Conservation (phyloP, 2,329 filamentous ascomycete species). For the Trichoderma endophyticum region DNA sequence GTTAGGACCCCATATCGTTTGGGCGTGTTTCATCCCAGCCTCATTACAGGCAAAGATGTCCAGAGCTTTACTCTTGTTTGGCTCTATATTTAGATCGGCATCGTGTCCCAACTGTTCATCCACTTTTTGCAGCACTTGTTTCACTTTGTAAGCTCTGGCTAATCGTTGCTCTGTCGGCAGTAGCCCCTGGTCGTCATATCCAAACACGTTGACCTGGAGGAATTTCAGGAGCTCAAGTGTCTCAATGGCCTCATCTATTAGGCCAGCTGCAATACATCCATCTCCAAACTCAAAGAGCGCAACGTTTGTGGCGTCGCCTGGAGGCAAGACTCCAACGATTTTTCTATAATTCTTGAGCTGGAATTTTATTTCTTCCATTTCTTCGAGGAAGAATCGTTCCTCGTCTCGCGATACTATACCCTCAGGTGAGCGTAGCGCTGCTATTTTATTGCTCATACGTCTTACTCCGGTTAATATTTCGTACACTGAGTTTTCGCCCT, state of each 20-base stretch:
- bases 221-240: background rate
- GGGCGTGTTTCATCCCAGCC: background rate
- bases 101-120: too few relatives aligned
- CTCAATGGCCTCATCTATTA: background rate
- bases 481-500: background rate
- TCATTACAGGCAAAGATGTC: background rate
- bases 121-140: background rate
- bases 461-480: background rate
- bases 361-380: background rate
- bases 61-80: background rate
- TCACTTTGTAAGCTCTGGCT: background rate
- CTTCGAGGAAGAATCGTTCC: background rate
- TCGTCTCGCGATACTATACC: background rate
- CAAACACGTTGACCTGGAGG: background rate
- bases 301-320: background rate
- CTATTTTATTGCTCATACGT: background rate
- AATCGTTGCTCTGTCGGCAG: background rate
- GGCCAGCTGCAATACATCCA: background rate
- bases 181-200: background rate
- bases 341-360: background rate
- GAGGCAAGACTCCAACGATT: too few relatives aligned
- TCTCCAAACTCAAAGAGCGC: background rate
- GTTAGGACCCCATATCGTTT: background rate
- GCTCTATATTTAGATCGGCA: background rate
- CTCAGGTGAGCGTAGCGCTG: background rate